Evolutionary conservation across 805 yeast genomes (phyloP).

Genomic region (Hagleromyces aurorensis): DNA sequence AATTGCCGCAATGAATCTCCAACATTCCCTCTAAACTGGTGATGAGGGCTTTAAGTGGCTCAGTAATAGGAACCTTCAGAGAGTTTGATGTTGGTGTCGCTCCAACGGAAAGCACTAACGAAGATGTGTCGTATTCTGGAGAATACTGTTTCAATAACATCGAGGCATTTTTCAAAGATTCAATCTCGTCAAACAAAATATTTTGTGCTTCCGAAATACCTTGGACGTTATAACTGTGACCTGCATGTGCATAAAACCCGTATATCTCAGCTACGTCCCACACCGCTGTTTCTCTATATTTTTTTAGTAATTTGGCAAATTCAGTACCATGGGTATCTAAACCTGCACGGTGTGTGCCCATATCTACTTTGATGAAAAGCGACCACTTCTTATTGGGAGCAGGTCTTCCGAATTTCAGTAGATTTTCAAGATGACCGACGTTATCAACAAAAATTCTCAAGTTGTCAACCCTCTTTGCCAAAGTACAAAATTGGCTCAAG

Average conservation of each 20-base stretch:
- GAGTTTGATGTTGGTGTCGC: conserved; percentile 79
- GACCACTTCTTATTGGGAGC: conserved; percentile 40
- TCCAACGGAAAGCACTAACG: conserved; percentile 58
- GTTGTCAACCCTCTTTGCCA: conserved; percentile 36
- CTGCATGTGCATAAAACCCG: conserved; percentile 77
- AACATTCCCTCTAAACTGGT: conserved; percentile 35
- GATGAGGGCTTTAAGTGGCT: conserved; percentile 6
- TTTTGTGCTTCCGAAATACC: conserved; percentile 39
- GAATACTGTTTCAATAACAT: conserved; percentile 21
- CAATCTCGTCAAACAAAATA: conserved; percentile 48
- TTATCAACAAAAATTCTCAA: conserved; percentile 57
- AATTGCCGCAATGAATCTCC: conserved; percentile 80
- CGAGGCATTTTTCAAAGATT: conserved; percentile 48
- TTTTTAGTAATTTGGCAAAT: conserved; percentile 33
- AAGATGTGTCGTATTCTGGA: conserved; percentile 29
- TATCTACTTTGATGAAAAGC: conserved; percentile 57
- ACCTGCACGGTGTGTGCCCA: conserved; percentile 73
- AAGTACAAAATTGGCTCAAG: conserved; percentile 39
- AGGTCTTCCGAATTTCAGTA: conserved; percentile 33
- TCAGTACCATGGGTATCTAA: conserved; percentile 28
- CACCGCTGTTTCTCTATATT: conserved; percentile 22
- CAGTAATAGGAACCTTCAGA: conserved; percentile 18
- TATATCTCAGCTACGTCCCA: conserved; percentile 37
- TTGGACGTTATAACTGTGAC: conserved; percentile 56
- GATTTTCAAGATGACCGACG: conserved; percentile 43